phyloP scores from a whole-genome alignment of 371 early-diverging fungal species.

The Chytridium lagenaria region DNA sequence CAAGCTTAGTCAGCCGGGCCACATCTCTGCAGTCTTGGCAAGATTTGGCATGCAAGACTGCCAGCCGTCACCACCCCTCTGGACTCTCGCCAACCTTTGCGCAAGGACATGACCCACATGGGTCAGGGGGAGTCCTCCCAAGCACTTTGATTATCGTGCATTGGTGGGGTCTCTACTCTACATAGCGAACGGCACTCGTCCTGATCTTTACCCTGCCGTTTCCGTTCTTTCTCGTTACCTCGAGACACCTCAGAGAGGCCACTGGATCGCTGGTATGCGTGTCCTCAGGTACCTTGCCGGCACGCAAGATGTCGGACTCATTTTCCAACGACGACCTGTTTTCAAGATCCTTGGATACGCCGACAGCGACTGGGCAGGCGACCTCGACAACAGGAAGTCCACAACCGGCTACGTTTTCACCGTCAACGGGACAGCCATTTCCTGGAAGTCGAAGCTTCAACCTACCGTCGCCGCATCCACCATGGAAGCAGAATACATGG shows the following conservation, averaged over 20 bases:
- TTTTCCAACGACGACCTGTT: neutral
- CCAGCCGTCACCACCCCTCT: neutral
- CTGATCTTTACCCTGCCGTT: constrained; percentile 30
- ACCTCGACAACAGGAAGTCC: constrained; percentile 22
- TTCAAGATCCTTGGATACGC: constrained; percentile 4
- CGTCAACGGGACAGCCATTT: constrained; percentile 5
- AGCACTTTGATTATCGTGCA: constrained; percentile 7
- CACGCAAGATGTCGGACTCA: constrained; percentile 6
- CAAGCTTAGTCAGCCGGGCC: neutral
- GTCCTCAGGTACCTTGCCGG: constrained; percentile 24
- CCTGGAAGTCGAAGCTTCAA: neutral
- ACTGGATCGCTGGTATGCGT: constrained; percentile 23
- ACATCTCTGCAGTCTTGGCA: neutral
- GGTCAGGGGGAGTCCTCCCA: constrained; percentile 1
- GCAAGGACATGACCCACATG: neutral
- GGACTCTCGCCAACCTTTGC: neutral
- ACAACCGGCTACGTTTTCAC: constrained; percentile 32
- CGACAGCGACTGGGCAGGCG: constrained; percentile 39
- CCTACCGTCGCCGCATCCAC: neutral
- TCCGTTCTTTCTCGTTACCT: neutral
- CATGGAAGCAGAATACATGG: constrained; percentile 7
- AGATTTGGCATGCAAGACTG: neutral
- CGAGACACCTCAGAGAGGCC: constrained; percentile 21
- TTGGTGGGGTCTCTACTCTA: constrained; percentile 28
- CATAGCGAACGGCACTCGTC: constrained; percentile 3